Evolutionary conservation across 352 stramenopile species (phyloP).

Genomic region (Phytophthora sp.): DNA sequence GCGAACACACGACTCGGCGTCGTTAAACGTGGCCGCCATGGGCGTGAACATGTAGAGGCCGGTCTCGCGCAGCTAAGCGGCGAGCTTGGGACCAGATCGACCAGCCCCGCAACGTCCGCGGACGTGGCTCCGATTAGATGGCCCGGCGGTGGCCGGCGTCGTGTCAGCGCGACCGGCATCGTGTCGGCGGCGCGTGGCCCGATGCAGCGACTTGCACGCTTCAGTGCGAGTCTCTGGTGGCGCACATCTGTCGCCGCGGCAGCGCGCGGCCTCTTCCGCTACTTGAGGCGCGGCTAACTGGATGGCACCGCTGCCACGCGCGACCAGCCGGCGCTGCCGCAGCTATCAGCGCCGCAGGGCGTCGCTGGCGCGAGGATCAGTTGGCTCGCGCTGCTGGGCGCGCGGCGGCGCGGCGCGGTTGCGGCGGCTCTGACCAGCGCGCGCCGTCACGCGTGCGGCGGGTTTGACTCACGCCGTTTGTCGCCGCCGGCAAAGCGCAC

Average conservation of each 20-base stretch:
- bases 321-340: constrained; percentile 24
- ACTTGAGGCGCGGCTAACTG: constrained; percentile 20
- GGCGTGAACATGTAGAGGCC: constrained; percentile 13
- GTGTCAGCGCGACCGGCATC: too few relatives aligned
- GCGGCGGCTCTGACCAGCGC: not conserved
- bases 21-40: constrained; percentile 8
- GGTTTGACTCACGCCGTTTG: constrained; percentile 27
- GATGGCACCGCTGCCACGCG: constrained; percentile 10
- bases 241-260: too few relatives aligned
- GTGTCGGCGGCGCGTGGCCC: too few relatives aligned
- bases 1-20: constrained; percentile 24
- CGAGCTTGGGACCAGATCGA: not conserved
- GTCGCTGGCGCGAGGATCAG: constrained; percentile 14
- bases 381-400: constrained; percentile 1
- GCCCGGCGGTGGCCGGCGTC: too few relatives aligned
- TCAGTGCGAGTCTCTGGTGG: too few relatives aligned
- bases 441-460: too few relatives aligned
- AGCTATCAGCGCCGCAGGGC: constrained; percentile 20
- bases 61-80: too few relatives aligned
- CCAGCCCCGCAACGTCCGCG: not conserved
- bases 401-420: too few relatives aligned
- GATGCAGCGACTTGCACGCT: too few relatives aligned
- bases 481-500: constrained; percentile 18
- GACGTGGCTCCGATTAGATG: constrained; percentile 16
- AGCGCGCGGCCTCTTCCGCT: too few relatives aligned